Evolutionary conservation across 495 filamentous ascomycete genomes (phyloP).

Genomic region (Terfezia boudieri): DNA sequence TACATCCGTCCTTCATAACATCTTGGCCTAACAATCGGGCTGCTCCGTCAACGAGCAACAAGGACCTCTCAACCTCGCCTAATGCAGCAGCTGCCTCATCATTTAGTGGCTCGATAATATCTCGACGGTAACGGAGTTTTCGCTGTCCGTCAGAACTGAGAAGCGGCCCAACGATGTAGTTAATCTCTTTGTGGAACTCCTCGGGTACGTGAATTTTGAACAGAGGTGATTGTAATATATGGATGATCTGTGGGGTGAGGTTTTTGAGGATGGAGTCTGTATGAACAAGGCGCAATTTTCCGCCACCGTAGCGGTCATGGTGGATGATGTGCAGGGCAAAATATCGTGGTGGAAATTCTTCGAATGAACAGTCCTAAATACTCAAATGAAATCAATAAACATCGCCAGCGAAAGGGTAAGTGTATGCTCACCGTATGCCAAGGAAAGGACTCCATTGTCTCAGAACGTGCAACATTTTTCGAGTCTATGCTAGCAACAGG

Average conservation of each 20-base stretch:
- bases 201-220: conserved; percentile 20
- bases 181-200: conserved; percentile 18
- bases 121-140: conserved; percentile 9
- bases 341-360: conserved; percentile 19
- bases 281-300: conserved; percentile 20
- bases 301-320: conserved; percentile 21
- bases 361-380: conserved; percentile 22
- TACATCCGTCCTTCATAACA: conserved; percentile 13
- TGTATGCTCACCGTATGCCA: conserved; percentile 20
- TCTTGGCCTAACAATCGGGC: conserved; percentile 3
- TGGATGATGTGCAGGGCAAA: conserved; percentile 25
- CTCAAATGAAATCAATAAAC: not conserved
- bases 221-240: conserved; percentile 9
- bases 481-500: conserved; percentile 9
- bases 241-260: conserved; percentile 9
- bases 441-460: conserved; percentile 21
- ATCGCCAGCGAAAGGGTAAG: too few species aligned
- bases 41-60: not conserved
- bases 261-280: conserved; percentile 9
- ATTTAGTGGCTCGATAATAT: conserved; percentile 21
- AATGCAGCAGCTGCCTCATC: conserved; percentile 29
- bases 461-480: conserved; percentile 16
- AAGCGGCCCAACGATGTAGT: conserved; percentile 12
- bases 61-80: conserved; percentile 21
- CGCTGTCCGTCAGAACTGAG: not conserved